Conservation (phyloP, 2,329 filamentous ascomycete genomes). For the Arachnopeziza araneosa region DNA sequence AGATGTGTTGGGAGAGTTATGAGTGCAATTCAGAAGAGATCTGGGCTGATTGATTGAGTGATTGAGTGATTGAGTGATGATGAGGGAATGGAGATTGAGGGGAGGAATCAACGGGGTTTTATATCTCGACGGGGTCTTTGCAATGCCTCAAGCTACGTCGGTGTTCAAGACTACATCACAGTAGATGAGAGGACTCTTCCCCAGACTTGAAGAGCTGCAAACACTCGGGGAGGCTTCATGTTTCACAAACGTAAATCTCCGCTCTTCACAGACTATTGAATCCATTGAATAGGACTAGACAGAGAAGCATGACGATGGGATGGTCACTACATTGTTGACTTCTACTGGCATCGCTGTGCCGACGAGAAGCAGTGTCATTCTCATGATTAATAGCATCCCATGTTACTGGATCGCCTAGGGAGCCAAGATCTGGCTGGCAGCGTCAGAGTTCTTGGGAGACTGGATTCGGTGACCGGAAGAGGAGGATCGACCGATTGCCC, state of each 20-base stretch:
- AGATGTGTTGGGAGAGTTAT: background rate
- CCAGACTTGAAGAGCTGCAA: background rate
- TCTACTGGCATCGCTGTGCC: background rate
- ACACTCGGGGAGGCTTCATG: background rate
- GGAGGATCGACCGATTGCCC: background rate
- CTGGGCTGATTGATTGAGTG: background rate
- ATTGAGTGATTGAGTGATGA: background rate
- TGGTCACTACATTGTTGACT: background rate
- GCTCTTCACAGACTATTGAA: background rate
- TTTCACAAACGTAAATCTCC: background rate
- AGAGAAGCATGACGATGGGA: background rate
- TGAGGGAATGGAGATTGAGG: background rate
- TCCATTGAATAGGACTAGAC: background rate
- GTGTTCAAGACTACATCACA: too few species aligned
- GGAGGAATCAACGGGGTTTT: conserved; percentile 2
- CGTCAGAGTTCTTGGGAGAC: background rate
- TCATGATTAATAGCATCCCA: background rate
- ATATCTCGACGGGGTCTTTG: too few species aligned
- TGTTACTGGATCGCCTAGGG: background rate
- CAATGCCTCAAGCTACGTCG: too few species aligned
- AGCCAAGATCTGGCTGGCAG: background rate
- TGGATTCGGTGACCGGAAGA: background rate
- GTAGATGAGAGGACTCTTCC: background rate
- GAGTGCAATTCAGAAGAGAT: background rate
- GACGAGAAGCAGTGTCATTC: background rate